Evolutionary conservation across 257 asterid genomes (phyloP).

Genomic region (Mitragyna speciosa): DNA sequence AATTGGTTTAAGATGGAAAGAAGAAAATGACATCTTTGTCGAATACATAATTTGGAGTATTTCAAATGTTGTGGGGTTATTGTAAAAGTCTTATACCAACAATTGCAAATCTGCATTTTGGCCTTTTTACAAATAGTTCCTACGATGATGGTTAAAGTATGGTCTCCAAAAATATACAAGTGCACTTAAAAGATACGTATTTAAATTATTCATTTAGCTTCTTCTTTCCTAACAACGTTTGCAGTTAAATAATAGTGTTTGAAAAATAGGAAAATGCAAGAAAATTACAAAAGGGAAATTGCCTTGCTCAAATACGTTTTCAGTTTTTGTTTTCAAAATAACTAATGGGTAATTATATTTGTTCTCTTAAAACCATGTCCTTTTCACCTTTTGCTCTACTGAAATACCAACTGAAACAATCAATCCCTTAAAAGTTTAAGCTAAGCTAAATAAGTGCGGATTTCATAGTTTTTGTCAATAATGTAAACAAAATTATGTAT

Average conservation of each 20-base stretch:
- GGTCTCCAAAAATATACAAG: too few species aligned
- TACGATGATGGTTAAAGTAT: neutral
- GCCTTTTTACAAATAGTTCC: too few species aligned
- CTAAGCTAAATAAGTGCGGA: too few species aligned
- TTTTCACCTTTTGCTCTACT: too few species aligned
- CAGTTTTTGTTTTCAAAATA: neutral
- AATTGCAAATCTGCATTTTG: too few species aligned
- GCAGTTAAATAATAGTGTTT: neutral
- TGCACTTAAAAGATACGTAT: neutral
- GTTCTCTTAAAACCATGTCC: too few species aligned
- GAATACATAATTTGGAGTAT: neutral
- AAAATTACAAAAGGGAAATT: neutral
- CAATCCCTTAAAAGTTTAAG: too few species aligned
- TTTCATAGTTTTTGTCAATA: too few species aligned
- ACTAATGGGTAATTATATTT: too few species aligned
- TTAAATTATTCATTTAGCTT: neutral
- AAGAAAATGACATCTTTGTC: neutral
- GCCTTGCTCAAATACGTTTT: neutral
- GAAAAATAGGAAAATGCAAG: neutral
- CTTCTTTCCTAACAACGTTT: neutral
- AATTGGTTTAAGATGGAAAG: too few species aligned
- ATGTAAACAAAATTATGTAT: too few species aligned
- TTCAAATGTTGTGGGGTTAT: neutral
- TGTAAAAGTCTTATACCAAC: neutral
- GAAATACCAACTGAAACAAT: too few species aligned